These are phyloP conservation scores for Rhizophagus clarus DNA, from an alignment of 192 early-diverging fungal species.

Conservation along the genomic window DNA sequence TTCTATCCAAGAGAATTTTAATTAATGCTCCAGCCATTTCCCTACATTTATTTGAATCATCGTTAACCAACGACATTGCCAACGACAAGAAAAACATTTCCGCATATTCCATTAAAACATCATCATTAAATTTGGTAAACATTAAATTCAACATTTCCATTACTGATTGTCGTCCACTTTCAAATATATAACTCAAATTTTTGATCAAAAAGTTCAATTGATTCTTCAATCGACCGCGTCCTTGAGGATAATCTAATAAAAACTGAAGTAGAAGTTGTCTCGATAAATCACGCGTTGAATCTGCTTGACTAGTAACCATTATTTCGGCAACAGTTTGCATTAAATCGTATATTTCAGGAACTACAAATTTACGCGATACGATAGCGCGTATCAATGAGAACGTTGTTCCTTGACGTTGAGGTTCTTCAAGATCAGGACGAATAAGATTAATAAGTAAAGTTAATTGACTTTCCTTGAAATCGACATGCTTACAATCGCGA, in stretches of 20 bases:
- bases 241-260: conserved; percentile 95
- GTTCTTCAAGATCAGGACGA: conserved; percentile 86
- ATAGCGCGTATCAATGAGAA: conserved; percentile 90
- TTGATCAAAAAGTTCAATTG: conserved; percentile 88
- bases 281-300: conserved; percentile 79
- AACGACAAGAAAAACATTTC: conserved; percentile 88
- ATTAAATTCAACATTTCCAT: conserved; percentile 86
- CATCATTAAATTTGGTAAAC: conserved; percentile 78
- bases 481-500: conserved; percentile 70
- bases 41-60: conserved; percentile 90
- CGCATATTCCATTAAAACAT: conserved; percentile 69
- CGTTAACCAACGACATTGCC: conserved; percentile 84
- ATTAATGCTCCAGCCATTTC: conserved; percentile 83
- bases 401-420: conserved; percentile 78
- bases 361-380: conserved; percentile 79
- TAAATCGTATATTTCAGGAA: conserved; percentile 91
- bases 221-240: conserved; percentile 73
- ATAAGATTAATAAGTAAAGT: conserved; percentile 77
- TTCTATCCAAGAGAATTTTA: conserved; percentile 63
- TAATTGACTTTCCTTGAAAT: conserved; percentile 76
- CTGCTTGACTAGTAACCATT: conserved; percentile 86
- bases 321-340: conserved; percentile 79
- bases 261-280: conserved; percentile 85
- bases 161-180: conserved; percentile 89
- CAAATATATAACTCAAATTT: conserved; percentile 89